A percentile compares a stretch with the other conserved stretches of the same genome.
These are phyloP conservation scores for Phytophthora pseudosyringae DNA, from an alignment of 352 stramenopile species.

Conservation along the genomic window DNA sequence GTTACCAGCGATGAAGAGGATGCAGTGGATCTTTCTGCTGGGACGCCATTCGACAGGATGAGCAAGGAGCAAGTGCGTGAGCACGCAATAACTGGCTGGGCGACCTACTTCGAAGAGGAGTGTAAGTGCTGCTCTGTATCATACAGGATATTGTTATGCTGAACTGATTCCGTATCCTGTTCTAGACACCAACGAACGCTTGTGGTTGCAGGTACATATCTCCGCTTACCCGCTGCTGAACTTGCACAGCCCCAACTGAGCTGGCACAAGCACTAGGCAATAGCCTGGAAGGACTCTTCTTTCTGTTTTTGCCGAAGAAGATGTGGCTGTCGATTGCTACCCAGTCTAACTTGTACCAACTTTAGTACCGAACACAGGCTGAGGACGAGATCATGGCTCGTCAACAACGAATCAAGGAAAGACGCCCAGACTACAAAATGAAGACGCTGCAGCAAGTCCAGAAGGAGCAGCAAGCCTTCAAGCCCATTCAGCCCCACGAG, in stretches of 20 bases:
- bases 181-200: conserved; percentile 4
- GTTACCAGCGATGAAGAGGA: conserved; percentile 9
- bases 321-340: conserved; percentile 11
- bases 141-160: conserved; percentile 1
- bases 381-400: conserved; percentile 10
- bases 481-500: conserved; percentile 5
- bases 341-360: conserved; percentile 8
- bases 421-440: conserved; percentile 7
- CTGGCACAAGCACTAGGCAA: not conserved
- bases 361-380: not conserved
- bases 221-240: not conserved
- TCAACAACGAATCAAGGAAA: conserved; percentile 1
- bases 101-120: not conserved
- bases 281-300: conserved; percentile 5
- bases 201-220: not conserved
- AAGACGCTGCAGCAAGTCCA: conserved; percentile 9
- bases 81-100: not conserved
- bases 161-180: not conserved
- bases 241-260: not conserved
- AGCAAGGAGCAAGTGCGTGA: conserved; percentile 12
- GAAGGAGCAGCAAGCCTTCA: conserved; percentile 6
- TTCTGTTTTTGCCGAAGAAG: conserved; percentile 8
- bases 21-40: conserved; percentile 1
- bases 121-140: conserved; percentile 2
- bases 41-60: conserved; percentile 10